Conservation (phyloP, 2,329 filamentous ascomycete species). For the Fusarium tanahbumbuense region DNA sequence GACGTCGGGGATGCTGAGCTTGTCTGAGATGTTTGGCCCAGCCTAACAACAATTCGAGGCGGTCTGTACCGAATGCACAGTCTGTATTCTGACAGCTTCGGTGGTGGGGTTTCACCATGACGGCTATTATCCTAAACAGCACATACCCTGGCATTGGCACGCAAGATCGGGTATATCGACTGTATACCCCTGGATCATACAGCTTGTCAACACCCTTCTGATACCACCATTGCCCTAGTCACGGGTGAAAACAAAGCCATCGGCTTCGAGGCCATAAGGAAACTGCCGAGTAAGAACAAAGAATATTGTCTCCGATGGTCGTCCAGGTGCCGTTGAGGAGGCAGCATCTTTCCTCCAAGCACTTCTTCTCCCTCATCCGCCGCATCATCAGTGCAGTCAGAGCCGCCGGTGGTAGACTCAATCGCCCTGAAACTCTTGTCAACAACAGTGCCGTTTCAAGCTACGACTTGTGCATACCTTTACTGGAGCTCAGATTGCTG, state of each 20-base stretch:
- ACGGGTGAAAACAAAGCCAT: slow-evolving; percentile 32
- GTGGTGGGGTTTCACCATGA: background rate
- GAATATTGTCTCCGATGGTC: slow-evolving; percentile 28
- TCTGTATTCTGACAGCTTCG: background rate
- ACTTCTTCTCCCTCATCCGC: slow-evolving; percentile 20
- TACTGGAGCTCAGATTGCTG: slow-evolving; percentile 23
- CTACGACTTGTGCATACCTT: slow-evolving; percentile 2
- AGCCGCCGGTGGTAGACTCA: slow-evolving; percentile 8
- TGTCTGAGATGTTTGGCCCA: slow-evolving; percentile 56
- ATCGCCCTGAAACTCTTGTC: slow-evolving; percentile 31
- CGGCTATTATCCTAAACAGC: background rate
- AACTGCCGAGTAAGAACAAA: slow-evolving; percentile 20
- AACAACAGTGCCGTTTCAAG: slow-evolving; percentile 34
- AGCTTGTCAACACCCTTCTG: background rate
- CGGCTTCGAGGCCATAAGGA: slow-evolving; percentile 23
- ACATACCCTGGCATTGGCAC: background rate
- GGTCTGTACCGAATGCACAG: background rate
- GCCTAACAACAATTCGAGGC: background rate
- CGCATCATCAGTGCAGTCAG: slow-evolving; percentile 22
- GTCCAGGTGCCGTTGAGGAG: slow-evolving; percentile 9
- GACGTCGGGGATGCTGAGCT: slow-evolving; percentile 68
- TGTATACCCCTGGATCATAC: background rate
- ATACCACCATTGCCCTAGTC: slow-evolving; percentile 22
- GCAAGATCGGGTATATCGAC: background rate
- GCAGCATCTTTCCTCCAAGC: slow-evolving; percentile 20